These are phyloP conservation scores for Lagenaria siceraria DNA, from an alignment of 306 rosid genomes.

Conservation along the genomic window DNA sequence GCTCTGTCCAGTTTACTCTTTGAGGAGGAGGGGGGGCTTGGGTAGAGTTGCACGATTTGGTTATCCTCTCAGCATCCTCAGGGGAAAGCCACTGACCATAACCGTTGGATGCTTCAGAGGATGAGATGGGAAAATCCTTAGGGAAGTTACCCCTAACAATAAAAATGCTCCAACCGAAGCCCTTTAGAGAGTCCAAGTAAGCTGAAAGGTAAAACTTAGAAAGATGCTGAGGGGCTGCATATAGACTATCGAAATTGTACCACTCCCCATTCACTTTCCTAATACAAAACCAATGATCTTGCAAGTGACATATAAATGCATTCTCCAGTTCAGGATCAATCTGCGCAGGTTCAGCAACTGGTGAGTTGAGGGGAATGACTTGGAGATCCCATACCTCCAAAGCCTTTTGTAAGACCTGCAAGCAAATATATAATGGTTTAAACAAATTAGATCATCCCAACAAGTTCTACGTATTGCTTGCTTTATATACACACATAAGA, in stretches of 20 bases:
- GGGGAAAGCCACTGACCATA: conserved; percentile 95
- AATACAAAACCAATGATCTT: conserved; percentile 96
- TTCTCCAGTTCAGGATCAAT: conserved; percentile 89
- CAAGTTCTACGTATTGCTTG: not conserved
- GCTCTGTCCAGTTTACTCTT: conserved; percentile 21
- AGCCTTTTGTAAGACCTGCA: conserved; percentile 94
- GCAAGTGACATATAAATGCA: conserved; percentile 92
- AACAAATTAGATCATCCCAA: not conserved
- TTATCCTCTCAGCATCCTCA: conserved; percentile 92
- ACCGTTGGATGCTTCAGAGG: conserved; percentile 81
- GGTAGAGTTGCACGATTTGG: conserved; percentile 68
- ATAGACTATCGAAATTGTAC: conserved; percentile 94
- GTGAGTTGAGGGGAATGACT: conserved; percentile 96
- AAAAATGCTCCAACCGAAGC: conserved; percentile 98
- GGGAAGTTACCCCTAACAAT: conserved; percentile 92
- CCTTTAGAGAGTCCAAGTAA: conserved; percentile 76
- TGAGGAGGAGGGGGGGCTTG: conserved; percentile 25
- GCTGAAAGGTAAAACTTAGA: conserved; percentile 97
- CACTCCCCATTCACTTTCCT: conserved; percentile 88
- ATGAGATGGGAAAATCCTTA: conserved; percentile 72
- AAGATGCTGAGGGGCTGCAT: conserved; percentile 88
- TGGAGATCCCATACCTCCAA: conserved; percentile 97
- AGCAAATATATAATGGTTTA: conserved; percentile 2
- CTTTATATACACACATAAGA: not conserved
- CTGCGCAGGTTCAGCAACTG: conserved; percentile 94